phyloP scores from a whole-genome alignment of 2,329 filamentous ascomycete genomes.

The Septoria linicola region DNA sequence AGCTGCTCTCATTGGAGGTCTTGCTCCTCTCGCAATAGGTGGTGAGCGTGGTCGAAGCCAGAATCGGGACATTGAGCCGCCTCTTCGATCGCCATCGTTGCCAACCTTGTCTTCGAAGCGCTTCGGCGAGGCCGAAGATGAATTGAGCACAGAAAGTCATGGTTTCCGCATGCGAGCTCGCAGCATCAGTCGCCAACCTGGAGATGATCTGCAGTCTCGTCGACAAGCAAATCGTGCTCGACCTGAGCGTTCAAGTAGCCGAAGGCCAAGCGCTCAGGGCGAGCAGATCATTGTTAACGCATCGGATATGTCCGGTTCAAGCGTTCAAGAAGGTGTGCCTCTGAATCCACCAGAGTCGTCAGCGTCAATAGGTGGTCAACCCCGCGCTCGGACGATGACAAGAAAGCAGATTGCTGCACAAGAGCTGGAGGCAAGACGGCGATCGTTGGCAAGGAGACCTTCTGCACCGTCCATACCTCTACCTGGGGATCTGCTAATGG shows the following conservation, averaged over 20 bases:
- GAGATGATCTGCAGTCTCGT: constrained; percentile 39
- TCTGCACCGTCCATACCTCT: constrained; percentile 78
- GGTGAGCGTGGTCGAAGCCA: constrained; percentile 60
- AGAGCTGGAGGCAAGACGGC: constrained; percentile 83
- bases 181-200: constrained; percentile 49
- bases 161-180: constrained; percentile 51
- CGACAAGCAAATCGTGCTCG: constrained; percentile 29
- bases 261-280: constrained; percentile 18
- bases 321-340: constrained; percentile 4
- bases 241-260: constrained; percentile 24
- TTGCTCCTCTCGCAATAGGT: constrained; percentile 6
- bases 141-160: constrained; percentile 46
- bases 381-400: constrained; percentile 27
- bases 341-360: constrained; percentile 20
- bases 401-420: constrained; percentile 59
- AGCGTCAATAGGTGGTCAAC: constrained; percentile 9
- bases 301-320: constrained; percentile 5
- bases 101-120: constrained; percentile 65
- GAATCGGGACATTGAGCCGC: constrained; percentile 59
- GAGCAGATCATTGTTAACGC: constrained; percentile 10
- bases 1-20: constrained; percentile 45
- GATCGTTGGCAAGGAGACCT: constrained; percentile 77
- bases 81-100: constrained; percentile 69
- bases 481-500: constrained; percentile 56
- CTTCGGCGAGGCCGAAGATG: constrained; percentile 57